Conservation (phyloP, 495 filamentous ascomycete genomes). For the Trichoderma gamsii region DNA sequence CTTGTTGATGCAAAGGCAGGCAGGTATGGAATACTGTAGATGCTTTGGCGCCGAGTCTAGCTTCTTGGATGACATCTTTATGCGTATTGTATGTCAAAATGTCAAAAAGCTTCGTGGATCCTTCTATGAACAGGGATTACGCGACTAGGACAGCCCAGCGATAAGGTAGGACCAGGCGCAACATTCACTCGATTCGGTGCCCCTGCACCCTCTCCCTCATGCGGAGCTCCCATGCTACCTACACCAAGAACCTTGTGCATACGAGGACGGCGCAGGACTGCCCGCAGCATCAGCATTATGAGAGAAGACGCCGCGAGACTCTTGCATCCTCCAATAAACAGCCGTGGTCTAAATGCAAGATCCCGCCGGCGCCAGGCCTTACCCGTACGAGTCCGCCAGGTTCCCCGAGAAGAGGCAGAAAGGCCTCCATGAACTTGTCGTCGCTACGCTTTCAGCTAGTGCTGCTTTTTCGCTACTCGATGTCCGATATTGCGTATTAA, state of each 20-base stretch:
- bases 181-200: slow-evolving; percentile 9
- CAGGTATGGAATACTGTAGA: background rate
- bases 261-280: background rate
- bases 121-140: background rate
- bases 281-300: no score
- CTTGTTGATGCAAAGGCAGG: background rate
- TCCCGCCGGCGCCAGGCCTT: no score
- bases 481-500: no score
- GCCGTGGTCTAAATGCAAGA: no score
- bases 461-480: no score
- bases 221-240: background rate
- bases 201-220: background rate
- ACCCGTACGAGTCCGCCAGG: no score
- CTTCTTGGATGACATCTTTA: background rate
- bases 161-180: slow-evolving; percentile 5
- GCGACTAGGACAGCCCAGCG: background rate
- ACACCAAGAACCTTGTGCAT: background rate
- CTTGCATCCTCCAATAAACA: no score
- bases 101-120: background rate
- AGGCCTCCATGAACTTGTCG: no score
- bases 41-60: background rate
- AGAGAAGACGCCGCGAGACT: no score
- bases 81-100: background rate
- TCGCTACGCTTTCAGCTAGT: no score
- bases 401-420: no score